Conservation (phyloP, 2,329 filamentous ascomycete species). For the Arthrobotrys sinensis region DNA sequence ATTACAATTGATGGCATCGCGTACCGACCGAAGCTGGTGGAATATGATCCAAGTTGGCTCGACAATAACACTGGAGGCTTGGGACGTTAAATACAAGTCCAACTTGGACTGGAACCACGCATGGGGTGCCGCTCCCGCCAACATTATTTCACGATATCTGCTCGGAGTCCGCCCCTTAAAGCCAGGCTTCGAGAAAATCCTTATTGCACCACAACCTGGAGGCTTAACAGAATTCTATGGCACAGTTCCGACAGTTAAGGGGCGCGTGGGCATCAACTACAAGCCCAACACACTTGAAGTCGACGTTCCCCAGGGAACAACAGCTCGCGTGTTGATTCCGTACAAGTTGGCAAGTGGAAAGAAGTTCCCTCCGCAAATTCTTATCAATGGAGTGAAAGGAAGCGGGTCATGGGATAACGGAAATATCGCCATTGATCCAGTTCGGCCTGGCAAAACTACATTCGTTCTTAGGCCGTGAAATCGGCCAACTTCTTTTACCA, state of each 20-base stretch:
- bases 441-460: neutral
- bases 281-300: neutral
- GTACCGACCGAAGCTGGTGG: conserved; percentile 22
- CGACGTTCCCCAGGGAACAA: conserved; percentile 14
- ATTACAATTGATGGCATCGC: conserved; percentile 20
- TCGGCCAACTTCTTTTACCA: no score
- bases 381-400: neutral
- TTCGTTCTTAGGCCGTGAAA: neutral
- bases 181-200: conserved; percentile 26
- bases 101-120: conserved; percentile 43
- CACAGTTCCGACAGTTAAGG: conserved; percentile 15
- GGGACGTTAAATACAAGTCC: conserved; percentile 36
- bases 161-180: conserved; percentile 32
- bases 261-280: conserved; percentile 9
- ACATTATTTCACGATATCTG: conserved; percentile 38
- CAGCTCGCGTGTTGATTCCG: conserved; percentile 14
- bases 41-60: conserved; percentile 31
- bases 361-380: neutral
- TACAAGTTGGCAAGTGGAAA: neutral
- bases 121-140: conserved; percentile 30
- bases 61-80: conserved; percentile 43
- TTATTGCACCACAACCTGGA: conserved; percentile 29
- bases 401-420: neutral
- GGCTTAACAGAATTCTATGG: neutral
- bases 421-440: neutral